A percentile compares a stretch with the other conserved stretches of the same genome.
phyloP scores from a whole-genome alignment of 257 asterid genomes.

The Craterostigma plantagineum region DNA sequence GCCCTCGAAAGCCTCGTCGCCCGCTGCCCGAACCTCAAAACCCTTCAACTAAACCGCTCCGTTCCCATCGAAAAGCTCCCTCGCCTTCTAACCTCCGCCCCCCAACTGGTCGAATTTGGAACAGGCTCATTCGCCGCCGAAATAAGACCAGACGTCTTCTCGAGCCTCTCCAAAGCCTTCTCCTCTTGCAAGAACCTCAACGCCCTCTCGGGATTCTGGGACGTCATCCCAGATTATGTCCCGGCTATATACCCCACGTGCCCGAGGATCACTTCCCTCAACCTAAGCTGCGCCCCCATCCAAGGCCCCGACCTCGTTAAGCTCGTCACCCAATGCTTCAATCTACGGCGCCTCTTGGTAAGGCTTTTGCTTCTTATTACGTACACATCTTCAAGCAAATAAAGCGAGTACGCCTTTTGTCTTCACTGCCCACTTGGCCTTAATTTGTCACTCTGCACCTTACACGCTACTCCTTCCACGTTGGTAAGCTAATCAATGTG shows the following conservation, averaged over 20 bases:
- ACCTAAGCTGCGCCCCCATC: conserved; percentile 62
- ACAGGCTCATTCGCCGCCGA: conserved; percentile 51
- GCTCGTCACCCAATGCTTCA: conserved; percentile 55
- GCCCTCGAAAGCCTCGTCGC: conserved; percentile 56
- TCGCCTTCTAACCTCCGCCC: conserved; percentile 39
- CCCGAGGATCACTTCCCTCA: conserved; percentile 53
- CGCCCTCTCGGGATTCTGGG: conserved; percentile 88
- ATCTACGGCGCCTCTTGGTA: conserved; percentile 80
- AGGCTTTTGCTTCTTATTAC: no score
- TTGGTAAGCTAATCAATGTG: no score
- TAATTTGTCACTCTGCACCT: no score
- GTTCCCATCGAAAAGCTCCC: conserved; percentile 61
- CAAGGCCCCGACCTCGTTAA: conserved; percentile 56
- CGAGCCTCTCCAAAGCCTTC: conserved; percentile 48
- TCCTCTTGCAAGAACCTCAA: conserved; percentile 55
- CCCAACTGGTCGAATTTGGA: conserved; percentile 52
- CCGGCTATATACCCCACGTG: conserved; percentile 61
- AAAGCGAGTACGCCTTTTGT: no score
- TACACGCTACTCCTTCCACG: no score
- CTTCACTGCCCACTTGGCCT: no score
- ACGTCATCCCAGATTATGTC: conserved; percentile 68
- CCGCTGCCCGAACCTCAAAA: conserved; percentile 42
- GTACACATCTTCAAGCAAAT: no score
- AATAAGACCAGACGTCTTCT: conserved; percentile 31
- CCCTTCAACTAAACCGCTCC: conserved; percentile 43